Conservation (phyloP, 345 rosid species). For the Gossypium mustelinum region DNA sequence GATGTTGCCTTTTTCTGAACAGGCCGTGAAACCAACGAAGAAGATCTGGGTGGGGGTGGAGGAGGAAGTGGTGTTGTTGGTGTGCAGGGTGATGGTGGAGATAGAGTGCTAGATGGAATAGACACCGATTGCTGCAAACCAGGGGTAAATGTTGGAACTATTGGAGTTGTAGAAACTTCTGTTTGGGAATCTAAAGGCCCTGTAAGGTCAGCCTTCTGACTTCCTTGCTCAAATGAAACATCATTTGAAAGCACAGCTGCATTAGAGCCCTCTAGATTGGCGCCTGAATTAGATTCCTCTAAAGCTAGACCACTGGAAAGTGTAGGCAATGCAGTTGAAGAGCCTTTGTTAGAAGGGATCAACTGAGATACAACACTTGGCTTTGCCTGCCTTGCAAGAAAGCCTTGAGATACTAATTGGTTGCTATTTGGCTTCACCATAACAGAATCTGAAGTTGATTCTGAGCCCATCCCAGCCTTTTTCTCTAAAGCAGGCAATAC, state of each 20-base stretch:
- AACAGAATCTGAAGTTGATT: constrained; percentile 44
- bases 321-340: constrained; percentile 68
- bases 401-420: constrained; percentile 50
- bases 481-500: constrained; percentile 43
- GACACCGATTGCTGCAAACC: constrained; percentile 26
- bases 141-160: constrained; percentile 18
- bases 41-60: constrained; percentile 24
- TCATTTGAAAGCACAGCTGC: constrained; percentile 38
- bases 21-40: constrained; percentile 23
- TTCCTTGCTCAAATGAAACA: constrained; percentile 14
- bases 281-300: constrained; percentile 44
- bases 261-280: constrained; percentile 30
- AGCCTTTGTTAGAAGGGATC: constrained; percentile 84
- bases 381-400: constrained; percentile 61
- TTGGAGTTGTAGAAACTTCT: constrained; percentile 37
- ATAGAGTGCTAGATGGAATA: constrained; percentile 29
- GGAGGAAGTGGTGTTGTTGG: constrained; percentile 26
- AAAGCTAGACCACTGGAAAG: constrained; percentile 43
- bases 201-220: constrained; percentile 19
- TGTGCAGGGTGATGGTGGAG: constrained; percentile 16
- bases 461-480: constrained; percentile 35
- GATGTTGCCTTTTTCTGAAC: constrained; percentile 21
- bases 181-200: constrained; percentile 25
- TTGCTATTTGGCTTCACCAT: constrained; percentile 50
- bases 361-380: constrained; percentile 68